These are phyloP conservation scores for Cucurbita moschata DNA, from an alignment of 306 rosid species.

Conservation along the genomic window DNA sequence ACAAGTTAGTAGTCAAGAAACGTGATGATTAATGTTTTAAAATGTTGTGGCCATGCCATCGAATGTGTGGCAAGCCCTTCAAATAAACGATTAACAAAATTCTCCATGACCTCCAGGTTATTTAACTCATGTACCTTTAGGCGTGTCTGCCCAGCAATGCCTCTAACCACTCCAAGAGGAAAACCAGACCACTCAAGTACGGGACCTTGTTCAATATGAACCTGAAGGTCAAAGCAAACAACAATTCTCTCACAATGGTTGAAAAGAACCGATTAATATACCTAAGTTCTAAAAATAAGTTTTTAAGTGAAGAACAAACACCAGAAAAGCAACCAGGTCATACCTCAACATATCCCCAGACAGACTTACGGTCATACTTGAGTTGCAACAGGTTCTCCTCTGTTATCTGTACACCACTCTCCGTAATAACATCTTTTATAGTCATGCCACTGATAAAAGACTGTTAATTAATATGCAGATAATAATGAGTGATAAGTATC, in stretches of 20 bases:
- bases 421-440: constrained; percentile 47
- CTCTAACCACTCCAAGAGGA: constrained; percentile 83
- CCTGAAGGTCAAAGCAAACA: constrained; percentile 24
- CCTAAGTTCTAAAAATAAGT: not conserved
- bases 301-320: not conserved
- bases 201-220: constrained; percentile 95
- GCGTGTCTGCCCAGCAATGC: constrained; percentile 95
- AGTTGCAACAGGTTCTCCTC: constrained; percentile 51
- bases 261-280: not conserved
- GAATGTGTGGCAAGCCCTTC: too few species aligned
- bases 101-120: not conserved
- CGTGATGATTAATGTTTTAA: not conserved
- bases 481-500: not conserved
- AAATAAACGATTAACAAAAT: not conserved
- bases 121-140: constrained; percentile 34
- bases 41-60: not conserved
- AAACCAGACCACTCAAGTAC: constrained; percentile 70
- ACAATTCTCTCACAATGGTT: not conserved
- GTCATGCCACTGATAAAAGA: constrained; percentile 39
- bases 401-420: constrained; percentile 40
- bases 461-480: constrained; percentile 8
- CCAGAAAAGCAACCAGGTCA: not conserved
- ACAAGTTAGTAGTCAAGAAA: not conserved
- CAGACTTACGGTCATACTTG: constrained; percentile 69
- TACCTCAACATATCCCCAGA: constrained; percentile 95